Evolutionary conservation across 345 rosid genomes (phyloP).

Genomic region (Citrus trifoliata): DNA sequence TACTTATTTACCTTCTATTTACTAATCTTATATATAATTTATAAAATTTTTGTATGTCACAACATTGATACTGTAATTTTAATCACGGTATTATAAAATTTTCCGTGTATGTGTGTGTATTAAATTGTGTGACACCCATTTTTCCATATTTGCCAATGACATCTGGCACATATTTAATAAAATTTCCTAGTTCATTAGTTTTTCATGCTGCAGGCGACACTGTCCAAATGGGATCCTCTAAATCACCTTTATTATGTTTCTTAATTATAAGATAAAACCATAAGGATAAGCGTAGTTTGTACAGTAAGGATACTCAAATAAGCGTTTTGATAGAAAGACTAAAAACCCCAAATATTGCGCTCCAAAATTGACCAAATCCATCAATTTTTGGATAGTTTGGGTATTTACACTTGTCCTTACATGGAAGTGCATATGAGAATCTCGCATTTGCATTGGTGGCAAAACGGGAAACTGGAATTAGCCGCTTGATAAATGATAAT

Average conservation of each 20-base stretch:
- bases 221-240: neutral
- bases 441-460: neutral
- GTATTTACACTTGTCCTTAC: neutral
- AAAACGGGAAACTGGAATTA: neutral
- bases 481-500: neutral
- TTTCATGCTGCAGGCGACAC: neutral
- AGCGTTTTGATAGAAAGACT: neutral
- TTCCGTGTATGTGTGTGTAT: too few relatives aligned
- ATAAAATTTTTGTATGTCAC: too few relatives aligned
- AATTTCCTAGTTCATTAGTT: neutral
- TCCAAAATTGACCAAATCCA: neutral
- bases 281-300: neutral
- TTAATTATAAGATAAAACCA: neutral
- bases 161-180: neutral
- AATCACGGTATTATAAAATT: too few relatives aligned
- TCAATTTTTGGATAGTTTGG: neutral
- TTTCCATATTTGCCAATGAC: neutral
- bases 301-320: neutral
- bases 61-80: too few relatives aligned
- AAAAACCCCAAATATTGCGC: neutral
- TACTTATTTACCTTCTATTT: too few relatives aligned
- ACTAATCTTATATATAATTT: too few relatives aligned
- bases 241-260: neutral
- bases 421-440: slow-evolving; percentile 1
- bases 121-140: too few relatives aligned